These are phyloP conservation scores for Diaporthe longicolla DNA, from an alignment of 2,329 filamentous ascomycete species.

Conservation along the genomic window DNA sequence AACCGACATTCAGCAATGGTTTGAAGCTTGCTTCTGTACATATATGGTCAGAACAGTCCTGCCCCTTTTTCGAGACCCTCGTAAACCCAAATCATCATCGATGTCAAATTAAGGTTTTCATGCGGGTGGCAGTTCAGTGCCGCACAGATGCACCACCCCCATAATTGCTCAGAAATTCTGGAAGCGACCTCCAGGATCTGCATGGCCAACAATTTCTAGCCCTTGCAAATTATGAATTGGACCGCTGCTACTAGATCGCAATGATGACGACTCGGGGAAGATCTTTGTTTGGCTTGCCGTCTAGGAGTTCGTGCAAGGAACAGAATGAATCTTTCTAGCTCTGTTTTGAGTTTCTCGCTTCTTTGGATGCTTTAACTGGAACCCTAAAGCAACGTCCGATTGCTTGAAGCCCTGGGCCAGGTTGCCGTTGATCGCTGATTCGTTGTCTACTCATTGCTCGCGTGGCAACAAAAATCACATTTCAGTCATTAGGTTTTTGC, in stretches of 20 bases:
- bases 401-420: background rate
- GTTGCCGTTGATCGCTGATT: background rate
- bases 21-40: background rate
- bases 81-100: background rate
- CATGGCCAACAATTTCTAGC: no score
- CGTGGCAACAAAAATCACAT: no score
- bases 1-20: background rate
- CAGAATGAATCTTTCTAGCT: no score
- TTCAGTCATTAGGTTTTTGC: no score
- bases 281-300: no score
- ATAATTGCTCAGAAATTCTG: background rate
- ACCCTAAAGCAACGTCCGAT: background rate
- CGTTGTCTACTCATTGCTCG: background rate
- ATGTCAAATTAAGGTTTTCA: constrained; percentile 5
- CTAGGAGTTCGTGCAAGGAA: background rate
- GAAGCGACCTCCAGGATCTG: background rate
- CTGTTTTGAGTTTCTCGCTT: background rate
- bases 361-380: background rate
- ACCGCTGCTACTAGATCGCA: background rate
- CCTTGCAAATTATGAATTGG: background rate
- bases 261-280: background rate
- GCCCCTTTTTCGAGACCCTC: background rate
- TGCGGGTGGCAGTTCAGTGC: background rate
- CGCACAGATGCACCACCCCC: background rate
- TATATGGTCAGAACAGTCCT: background rate